phyloP scores from a whole-genome alignment of 768 basidiomycete genomes.

The Leccinellum luteum region DNA sequence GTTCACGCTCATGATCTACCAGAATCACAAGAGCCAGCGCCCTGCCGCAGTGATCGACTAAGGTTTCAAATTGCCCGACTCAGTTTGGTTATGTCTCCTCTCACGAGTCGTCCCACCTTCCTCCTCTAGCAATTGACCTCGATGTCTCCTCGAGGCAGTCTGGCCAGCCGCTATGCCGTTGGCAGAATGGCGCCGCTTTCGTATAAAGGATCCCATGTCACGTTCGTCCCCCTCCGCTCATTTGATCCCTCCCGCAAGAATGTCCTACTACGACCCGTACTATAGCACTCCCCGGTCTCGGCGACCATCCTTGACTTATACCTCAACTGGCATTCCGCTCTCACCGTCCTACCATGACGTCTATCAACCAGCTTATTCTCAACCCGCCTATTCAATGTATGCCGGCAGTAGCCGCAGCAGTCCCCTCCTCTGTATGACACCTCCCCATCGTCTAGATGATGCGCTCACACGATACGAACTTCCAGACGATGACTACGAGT shows the following conservation, averaged over 20 bases:
- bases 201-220: slow-evolving; percentile 24
- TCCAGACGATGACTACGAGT: slow-evolving; percentile 52
- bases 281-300: slow-evolving; percentile 31
- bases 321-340: slow-evolving; percentile 28
- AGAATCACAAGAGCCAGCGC: slow-evolving; percentile 2
- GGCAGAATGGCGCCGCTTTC: slow-evolving; percentile 3
- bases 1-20: slow-evolving; percentile 1
- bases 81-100: slow-evolving; percentile 11
- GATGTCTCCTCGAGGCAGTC: slow-evolving; percentile 31
- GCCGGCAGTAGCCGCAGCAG: slow-evolving; percentile 37
- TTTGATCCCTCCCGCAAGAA: slow-evolving; percentile 21
- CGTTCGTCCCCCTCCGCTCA: slow-evolving; percentile 1
- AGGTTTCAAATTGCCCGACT: slow-evolving; percentile 23
- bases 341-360: slow-evolving; percentile 42
- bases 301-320: slow-evolving; percentile 35
- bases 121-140: slow-evolving; percentile 15
- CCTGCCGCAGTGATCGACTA: slow-evolving; percentile 9
- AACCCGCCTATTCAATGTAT: slow-evolving; percentile 46
- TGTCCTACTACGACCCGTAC: slow-evolving; percentile 47
- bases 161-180: slow-evolving; percentile 15
- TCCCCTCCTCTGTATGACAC: slow-evolving; percentile 41
- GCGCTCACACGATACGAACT: neutral
- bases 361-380: neutral
- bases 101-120: slow-evolving; percentile 17
- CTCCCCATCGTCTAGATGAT: neutral